Evolutionary conservation across 2,329 filamentous ascomycete genomes (phyloP), one percentile per base, ranked within the genome.

Genomic region (Pseudocercospora crystallina): DNA sequence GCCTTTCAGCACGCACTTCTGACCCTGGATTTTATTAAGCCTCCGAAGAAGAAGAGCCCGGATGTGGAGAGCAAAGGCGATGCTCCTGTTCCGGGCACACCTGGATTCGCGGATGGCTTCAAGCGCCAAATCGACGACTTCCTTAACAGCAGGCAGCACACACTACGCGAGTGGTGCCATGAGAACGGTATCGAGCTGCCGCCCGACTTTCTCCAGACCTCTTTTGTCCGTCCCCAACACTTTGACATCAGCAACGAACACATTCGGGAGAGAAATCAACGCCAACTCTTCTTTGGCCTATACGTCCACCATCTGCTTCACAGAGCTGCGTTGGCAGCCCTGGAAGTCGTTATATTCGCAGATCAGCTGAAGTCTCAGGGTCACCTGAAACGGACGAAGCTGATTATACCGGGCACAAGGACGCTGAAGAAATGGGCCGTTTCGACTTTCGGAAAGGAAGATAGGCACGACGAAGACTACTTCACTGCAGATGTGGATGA

Each of bases 271-370:
- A 2, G 76, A 9, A 80, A 83, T 48, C 83, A 87, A 57, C 75
- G 81, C 9, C 85, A 90, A 60, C 73, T 91, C 0, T 89, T 86
- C 65, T 73, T 89, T 9, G 75, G 87, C n/a, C 76, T 90, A 3
- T 82, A 81, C 54, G 81, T 90, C 69, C 84, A 90, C 61, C 86
- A 86, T 62, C 72, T 90, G 7, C 71, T 86, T 2, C 76, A 77
- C 58, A 77, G 76, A 0, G 73, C 82, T 1, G 83, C 82, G 9
- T 73, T 78, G 47, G 80, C 83, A 0, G 78, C 88, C 3, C 72
- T 84, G 8, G 77, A 82, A 3, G 78, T 90, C 31, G 81, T 87
- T 5, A 72, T 76, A n/a, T 90, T 82, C 64, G 85, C 85, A 3
- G 86, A 91, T 55, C 70, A 74, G 14, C 82, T 81, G 53, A 78